Base-by-base conservation (phyloP, 805 yeast genomes). In the Blastobotrys parvus region DNA sequence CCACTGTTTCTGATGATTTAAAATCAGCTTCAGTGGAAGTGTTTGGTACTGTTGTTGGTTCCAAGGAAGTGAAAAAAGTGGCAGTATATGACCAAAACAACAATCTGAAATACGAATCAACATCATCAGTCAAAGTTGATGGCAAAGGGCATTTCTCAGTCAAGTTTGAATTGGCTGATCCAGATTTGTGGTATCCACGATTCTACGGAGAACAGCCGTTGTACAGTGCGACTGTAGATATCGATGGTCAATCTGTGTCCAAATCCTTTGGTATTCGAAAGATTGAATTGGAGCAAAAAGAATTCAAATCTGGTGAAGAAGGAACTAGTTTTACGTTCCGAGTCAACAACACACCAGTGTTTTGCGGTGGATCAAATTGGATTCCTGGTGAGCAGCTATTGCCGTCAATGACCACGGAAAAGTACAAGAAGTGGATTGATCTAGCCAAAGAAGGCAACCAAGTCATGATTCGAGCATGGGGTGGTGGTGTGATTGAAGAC, bases 401-500 rank as follows among this genome's bases (percentile, higher is more conserved):
- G 17, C 59, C 68, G 2, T 42, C 44, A 15, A 42, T 68, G n/a
- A 56, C 60, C 3, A 40, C 52, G 0, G 41, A 52, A 7, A 67
- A 65, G 37, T 69, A 69, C 50, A 42, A 48, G 2, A 47, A 53
- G 4, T 65, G 67, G 66, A 46, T 70, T 8, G 46, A 55, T 29
- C 44, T 65, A 19, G 60, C 63, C n/a, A 57, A 52, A 1, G 53
- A 56, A 22, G 72, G 73, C 1, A 57, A 69, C 44, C 71, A 67
- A 42, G 66, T 63, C 35, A 66, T 69, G 69, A 46, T 70, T 21
- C 53, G 75, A 29, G 62, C 67, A 2, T 70, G 75, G 75, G 75
- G 70, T 6, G 75, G 75, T 21, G 75, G 75, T 1, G 54, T 53
- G 41, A 70, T 63, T 45, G 75, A 70, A 46, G 50, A 48, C 27